Base-by-base conservation (phyloP, 2,329 filamentous ascomycete species). In the Hypoxylon rubiginosum region DNA sequence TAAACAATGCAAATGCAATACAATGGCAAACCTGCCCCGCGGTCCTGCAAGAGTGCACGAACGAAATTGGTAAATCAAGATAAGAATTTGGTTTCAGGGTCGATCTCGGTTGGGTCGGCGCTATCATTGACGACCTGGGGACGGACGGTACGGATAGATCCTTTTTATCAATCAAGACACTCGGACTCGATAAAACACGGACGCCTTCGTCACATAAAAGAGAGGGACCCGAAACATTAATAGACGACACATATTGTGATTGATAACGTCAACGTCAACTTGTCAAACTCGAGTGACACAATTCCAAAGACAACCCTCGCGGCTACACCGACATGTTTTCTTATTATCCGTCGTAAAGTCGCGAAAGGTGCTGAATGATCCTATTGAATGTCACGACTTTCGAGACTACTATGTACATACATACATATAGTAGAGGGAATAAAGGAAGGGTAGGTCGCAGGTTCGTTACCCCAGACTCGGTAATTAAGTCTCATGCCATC, bases 61-160 rank as follows among this genome's bases (percentile, higher is more conserved):
- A 52, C 39, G 43, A 41, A 62, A 64, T 53, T 48, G 46, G 39
- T 43, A 41, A 66, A 41, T 62, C 50, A 50, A 55, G 54, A 68
- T 54, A 65, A 55, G 50, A 51, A 46, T 2, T 2, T 39, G 52
- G 48, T 45, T 50, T 59, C 43, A 64, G 53, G 57, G 36, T 64
- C 66, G 66, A 68, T 68, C 66, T 68, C 66, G 66, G 66, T 24
- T 24, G 21, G 66, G 66, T 51, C 61, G 57, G 49, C 49, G 59
- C 58, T 63, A 68, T 68, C 53, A 36, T 53, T 53, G 57, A 45
- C 39, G 24, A 24, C 19, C 21, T 15, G 19, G 21, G 21, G 11
- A n/a, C n/a, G n/a, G 36, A 68, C 21, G 21, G 36, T 66, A 52
- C 67, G 67, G 67, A 60, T 69, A 67, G 67, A 69, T 69, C 60